Evolutionary conservation across 768 basidiomycete species (phyloP), one percentile per base, ranked within the genome.

Genomic region (Termitomyces bulborhizus): DNA sequence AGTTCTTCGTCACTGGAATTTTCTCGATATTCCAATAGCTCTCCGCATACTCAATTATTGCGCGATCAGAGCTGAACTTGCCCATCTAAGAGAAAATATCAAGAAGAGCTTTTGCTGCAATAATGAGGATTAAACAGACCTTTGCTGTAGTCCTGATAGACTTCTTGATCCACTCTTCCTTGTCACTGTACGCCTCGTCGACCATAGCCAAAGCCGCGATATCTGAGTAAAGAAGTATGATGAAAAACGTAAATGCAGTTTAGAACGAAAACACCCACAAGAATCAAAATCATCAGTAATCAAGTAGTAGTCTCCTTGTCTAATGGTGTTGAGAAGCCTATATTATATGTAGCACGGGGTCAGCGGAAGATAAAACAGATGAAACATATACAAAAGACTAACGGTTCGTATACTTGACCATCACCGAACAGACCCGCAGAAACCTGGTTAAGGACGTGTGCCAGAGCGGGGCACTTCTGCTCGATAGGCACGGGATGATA

Each of bases 261-360:
- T 18, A 42, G 31, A 24, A 3, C 8, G 0, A 24, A 5, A 41
- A 12, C 39, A 73, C 85, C 58, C 48, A 93, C 85, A 96, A 8
- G 92, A 93, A 60, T 93, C 90, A 65, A 98, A 98, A 73, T 98
- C 95, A 66, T 98, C 94, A 0, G 90, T 84, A 54, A 96, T 66
- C 48, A 93, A 77, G 68, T 90, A 91, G 68, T 86, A 82, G 60
- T 93, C 89, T 42, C 80, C 79, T 63, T 89, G 82, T 40, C 84
- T 76, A 62, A 91, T 82, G 18, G 88, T 92, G 68, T 88, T 87
- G 58, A 90, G 72, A 42, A 90, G 73, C 21, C 85, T 88, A 16
- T 37, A 16, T 37, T 88, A 16, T 37, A 16, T 37, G 21, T 24
- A 36, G 8, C 18, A n/a, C 24, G 21, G 34, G 34, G 6, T 54